phyloP scores from a whole-genome alignment of 1,284 basidiomycete species.

The Ceratobasidium sp. region DNA sequence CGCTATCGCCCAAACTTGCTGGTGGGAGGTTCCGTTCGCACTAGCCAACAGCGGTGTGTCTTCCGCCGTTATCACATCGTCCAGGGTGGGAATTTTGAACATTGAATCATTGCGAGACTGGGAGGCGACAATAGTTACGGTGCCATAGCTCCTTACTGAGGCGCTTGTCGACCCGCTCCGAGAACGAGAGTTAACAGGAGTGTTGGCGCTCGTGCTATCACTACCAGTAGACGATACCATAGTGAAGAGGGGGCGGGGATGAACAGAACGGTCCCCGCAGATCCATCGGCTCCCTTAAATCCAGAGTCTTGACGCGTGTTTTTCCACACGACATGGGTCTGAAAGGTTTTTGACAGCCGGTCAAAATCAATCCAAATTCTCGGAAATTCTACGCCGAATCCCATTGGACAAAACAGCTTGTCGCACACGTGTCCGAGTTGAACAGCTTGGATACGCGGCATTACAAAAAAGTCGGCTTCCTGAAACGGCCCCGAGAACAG shows the following conservation, averaged over 20 bases:
- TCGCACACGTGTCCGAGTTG: background rate
- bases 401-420: background rate
- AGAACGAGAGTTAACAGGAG: conserved; percentile 18
- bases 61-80: background rate
- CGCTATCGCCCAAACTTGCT: background rate
- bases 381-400: background rate
- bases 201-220: background rate
- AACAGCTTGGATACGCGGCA: background rate
- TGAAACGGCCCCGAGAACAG: background rate
- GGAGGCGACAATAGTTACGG: conserved; percentile 13
- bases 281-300: background rate
- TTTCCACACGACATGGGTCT: background rate
- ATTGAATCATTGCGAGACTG: conserved; percentile 22
- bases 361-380: background rate
- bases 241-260: background rate
- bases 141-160: conserved; percentile 32
- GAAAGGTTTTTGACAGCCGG: background rate
- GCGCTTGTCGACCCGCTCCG: conserved; percentile 25
- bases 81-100: conserved; percentile 18
- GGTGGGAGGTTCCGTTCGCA: background rate
- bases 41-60: conserved; percentile 1
- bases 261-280: background rate
- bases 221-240: background rate
- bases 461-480: background rate
- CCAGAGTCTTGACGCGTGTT: background rate